These are phyloP conservation scores for Ascochyta rabiei DNA, from an alignment of 2,329 filamentous ascomycete genomes.

Conservation along the genomic window DNA sequence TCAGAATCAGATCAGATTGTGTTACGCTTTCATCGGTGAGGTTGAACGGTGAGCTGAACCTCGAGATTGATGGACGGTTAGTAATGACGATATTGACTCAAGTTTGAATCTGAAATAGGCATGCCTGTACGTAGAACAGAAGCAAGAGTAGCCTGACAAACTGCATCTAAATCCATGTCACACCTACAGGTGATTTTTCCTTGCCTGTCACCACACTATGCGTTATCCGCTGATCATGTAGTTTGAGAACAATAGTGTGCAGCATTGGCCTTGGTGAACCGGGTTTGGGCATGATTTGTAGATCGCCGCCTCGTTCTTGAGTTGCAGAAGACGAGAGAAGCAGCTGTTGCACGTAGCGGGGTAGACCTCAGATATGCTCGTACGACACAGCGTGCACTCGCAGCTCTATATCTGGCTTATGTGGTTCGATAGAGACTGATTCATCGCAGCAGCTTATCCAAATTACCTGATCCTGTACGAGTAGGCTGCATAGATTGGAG, in stretches of 20 bases:
- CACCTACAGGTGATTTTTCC: no score
- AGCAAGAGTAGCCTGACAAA: background rate
- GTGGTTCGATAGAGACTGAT: background rate
- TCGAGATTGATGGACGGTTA: background rate
- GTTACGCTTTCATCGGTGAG: constrained; percentile 28
- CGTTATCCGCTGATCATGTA: background rate
- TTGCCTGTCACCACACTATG: background rate
- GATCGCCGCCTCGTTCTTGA: background rate
- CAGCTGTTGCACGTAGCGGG: background rate
- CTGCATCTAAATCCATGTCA: no score
- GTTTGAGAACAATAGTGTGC: background rate
- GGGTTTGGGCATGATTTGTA: background rate
- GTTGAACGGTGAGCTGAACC: constrained; percentile 17
- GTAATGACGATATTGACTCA: background rate
- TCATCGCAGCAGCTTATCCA: background rate
- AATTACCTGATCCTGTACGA: background rate
- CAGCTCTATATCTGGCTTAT: background rate
- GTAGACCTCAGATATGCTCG: no score
- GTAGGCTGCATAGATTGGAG: background rate
- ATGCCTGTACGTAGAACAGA: background rate
- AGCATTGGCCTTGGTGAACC: background rate
- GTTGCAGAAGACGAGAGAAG: background rate
- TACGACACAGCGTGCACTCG: background rate
- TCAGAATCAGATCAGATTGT: constrained; percentile 25
- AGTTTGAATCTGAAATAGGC: no score